A percentile compares a stretch with the other conserved stretches of the same genome.
phyloP scores from a whole-genome alignment of 2,329 filamentous ascomycete species.

The Exophiala viscosa region DNA sequence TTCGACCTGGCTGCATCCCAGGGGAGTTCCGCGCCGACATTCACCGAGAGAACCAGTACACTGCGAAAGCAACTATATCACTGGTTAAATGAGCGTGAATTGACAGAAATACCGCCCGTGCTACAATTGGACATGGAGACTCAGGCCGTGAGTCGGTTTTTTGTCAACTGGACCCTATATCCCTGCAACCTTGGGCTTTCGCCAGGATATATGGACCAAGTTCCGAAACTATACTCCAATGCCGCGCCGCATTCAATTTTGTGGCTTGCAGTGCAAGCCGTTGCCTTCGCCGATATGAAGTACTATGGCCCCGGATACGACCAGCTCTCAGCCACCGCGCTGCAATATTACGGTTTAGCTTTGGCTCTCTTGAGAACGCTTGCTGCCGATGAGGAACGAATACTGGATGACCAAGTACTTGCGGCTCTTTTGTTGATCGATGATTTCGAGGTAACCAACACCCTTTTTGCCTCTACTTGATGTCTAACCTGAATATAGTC shows the following conservation, averaged over 20 bases:
- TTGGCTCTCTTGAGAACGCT: conserved; percentile 1
- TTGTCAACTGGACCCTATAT: conserved; percentile 14
- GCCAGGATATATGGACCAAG: conserved; percentile 6
- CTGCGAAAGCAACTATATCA: background rate
- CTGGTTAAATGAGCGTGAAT: conserved; percentile 4
- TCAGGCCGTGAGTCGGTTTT: conserved; percentile 13
- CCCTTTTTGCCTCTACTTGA: no score
- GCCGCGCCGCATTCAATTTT: conserved; percentile 7
- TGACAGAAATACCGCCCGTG: background rate
- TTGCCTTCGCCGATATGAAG: conserved; percentile 15
- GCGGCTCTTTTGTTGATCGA: conserved; percentile 16
- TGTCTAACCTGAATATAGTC: conserved; percentile 2
- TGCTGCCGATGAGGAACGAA: conserved; percentile 1
- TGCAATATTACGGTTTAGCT: conserved; percentile 9
- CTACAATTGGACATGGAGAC: conserved; percentile 2
- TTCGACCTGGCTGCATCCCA: background rate
- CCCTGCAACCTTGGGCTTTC: conserved; percentile 7
- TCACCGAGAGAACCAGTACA: no score
- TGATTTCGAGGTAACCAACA: conserved; percentile 18
- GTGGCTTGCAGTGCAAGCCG: conserved; percentile 9
- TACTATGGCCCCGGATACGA: background rate
- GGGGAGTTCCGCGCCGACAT: no score
- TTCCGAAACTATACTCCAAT: conserved; percentile 2
- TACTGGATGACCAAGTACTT: conserved; percentile 11
- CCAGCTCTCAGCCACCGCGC: conserved; percentile 2